These are phyloP conservation scores for Vanrija sp. DNA, from an alignment of 1,284 basidiomycete genomes.

Conservation along the genomic window DNA sequence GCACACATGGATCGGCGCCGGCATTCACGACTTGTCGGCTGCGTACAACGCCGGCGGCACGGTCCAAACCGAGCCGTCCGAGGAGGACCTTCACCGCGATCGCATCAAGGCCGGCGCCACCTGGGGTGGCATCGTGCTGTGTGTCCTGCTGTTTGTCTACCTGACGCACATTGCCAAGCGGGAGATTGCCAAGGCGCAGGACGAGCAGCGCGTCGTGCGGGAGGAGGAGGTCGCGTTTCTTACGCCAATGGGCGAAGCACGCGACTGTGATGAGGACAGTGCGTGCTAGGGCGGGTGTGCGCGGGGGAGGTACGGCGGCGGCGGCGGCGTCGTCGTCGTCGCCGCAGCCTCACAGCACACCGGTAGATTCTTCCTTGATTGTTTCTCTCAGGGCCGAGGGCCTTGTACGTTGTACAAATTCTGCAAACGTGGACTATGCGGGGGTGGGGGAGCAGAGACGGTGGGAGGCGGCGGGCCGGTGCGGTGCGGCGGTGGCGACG, in stretches of 20 bases:
- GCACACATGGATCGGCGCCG: conserved; percentile 42
- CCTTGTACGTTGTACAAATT: no score
- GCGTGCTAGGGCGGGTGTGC: no score
- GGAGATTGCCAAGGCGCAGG: conserved; percentile 42
- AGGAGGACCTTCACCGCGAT: conserved; percentile 18
- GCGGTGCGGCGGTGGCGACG: no score
- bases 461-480: no score
- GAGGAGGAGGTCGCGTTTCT: conserved; percentile 21
- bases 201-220: conserved; percentile 18
- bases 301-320: no score
- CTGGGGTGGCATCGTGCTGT: conserved; percentile 45
- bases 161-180: conserved; percentile 50
- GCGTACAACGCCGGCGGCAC: conserved; percentile 4
- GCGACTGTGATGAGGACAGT: neutral
- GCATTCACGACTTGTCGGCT: conserved; percentile 37
- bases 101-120: conserved; percentile 36
- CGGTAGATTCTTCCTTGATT: no score
- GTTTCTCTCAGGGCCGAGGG: no score
- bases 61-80: neutral
- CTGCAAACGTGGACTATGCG: no score
- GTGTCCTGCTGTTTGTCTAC: conserved; percentile 52
- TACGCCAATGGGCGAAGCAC: conserved; percentile 7
- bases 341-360: no score
- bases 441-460: no score
- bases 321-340: no score